Conservation (phyloP, 2,329 filamentous ascomycete species). For the Leptosphaerulina australis region DNA sequence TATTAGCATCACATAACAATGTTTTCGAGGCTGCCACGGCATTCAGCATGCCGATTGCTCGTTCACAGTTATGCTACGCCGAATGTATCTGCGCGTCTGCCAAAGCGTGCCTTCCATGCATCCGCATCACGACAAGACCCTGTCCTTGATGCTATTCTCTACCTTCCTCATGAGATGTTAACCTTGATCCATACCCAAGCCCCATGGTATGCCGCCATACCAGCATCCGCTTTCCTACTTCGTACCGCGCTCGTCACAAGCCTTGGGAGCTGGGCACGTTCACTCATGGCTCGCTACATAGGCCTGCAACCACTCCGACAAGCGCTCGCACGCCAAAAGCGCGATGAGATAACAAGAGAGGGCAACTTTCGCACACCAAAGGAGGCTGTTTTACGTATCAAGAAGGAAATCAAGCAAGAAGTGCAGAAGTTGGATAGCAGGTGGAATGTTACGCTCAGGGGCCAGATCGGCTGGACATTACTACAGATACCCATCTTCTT, state of each 20-base stretch:
- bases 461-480: slow-evolving; percentile 38
- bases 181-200: slow-evolving; percentile 60
- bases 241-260: slow-evolving; percentile 57
- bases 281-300: slow-evolving; percentile 49
- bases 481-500: slow-evolving; percentile 47
- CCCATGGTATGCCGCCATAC: slow-evolving; percentile 62
- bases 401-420: slow-evolving; percentile 30
- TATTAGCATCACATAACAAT: slow-evolving; percentile 30
- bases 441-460: slow-evolving; percentile 37
- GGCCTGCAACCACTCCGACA: slow-evolving; percentile 51
- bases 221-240: slow-evolving; percentile 59
- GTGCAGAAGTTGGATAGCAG: slow-evolving; percentile 32
- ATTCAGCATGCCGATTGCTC: slow-evolving; percentile 35
- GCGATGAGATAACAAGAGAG: slow-evolving; percentile 25
- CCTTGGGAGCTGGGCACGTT: slow-evolving; percentile 51
- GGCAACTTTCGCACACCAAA: slow-evolving; percentile 31
- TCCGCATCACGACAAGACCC: slow-evolving; percentile 49
- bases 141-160: slow-evolving; percentile 52
- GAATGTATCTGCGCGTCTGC: slow-evolving; percentile 5
- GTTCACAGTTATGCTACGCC: slow-evolving; percentile 11
- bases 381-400: slow-evolving; percentile 21
- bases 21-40: slow-evolving; percentile 32
- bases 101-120: slow-evolving; percentile 57
- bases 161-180: slow-evolving; percentile 55
- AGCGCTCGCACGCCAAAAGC: slow-evolving; percentile 35